Conservation (phyloP, 331 rosid genomes). For the Telfairia occidentalis region DNA sequence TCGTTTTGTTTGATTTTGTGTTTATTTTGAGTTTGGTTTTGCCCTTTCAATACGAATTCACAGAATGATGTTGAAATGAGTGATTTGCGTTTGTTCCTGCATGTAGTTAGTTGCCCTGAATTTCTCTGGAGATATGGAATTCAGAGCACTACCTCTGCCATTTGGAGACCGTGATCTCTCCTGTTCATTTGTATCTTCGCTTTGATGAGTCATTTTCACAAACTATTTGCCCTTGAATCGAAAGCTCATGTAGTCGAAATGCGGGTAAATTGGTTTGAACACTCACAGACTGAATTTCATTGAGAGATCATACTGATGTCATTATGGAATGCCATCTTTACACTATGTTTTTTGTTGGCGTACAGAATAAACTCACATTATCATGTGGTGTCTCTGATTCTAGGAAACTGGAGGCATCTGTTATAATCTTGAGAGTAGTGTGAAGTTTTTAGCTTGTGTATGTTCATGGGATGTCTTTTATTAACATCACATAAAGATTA, state of each 20-base stretch:
- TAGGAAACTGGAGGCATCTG: background rate
- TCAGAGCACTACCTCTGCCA: background rate
- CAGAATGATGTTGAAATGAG: background rate
- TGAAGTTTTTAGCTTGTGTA: background rate
- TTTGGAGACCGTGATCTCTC: background rate
- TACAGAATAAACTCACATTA: background rate
- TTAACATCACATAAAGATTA: background rate
- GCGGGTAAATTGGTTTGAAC: background rate
- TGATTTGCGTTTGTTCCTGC: background rate
- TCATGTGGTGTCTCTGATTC: background rate
- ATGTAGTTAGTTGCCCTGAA: background rate
- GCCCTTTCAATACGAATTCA: background rate
- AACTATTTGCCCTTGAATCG: background rate
- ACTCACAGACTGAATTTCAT: background rate
- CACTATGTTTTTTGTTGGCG: background rate
- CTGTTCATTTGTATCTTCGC: background rate
- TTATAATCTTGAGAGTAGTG: background rate
- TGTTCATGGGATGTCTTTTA: background rate
- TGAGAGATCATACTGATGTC: background rate
- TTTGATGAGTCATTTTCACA: background rate
- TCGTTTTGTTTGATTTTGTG: background rate
- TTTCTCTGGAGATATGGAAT: background rate
- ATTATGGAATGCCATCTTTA: background rate
- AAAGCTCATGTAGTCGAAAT: background rate
- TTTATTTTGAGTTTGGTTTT: background rate